Evolutionary conservation across 2,329 filamentous ascomycete species (phyloP).

Genomic region (Talaromyces sp.): DNA sequence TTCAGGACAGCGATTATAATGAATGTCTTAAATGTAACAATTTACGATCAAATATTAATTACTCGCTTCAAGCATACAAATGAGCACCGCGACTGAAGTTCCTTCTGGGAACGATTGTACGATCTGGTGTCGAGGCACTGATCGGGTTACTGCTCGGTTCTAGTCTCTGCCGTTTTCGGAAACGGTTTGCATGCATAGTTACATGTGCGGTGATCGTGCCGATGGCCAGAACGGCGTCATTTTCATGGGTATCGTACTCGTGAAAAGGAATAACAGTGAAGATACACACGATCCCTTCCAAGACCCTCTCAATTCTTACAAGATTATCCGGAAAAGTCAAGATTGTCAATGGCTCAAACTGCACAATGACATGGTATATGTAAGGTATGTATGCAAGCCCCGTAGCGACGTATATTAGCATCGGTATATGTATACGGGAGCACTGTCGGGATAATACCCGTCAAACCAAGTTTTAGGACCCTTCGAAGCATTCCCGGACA

Average conservation of each 20-base stretch:
- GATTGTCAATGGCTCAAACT: too few relatives aligned
- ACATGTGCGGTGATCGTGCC: background rate
- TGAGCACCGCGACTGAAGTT: too few relatives aligned
- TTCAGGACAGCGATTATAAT: constrained; percentile 1
- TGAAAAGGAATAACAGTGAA: background rate
- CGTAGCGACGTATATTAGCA: too few relatives aligned
- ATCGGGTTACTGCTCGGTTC: background rate
- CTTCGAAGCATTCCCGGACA: background rate
- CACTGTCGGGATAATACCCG: background rate
- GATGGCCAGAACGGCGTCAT: background rate
- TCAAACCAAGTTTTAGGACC: background rate
- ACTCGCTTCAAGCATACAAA: too few relatives aligned
- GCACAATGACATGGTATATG: background rate
- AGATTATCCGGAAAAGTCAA: too few relatives aligned
- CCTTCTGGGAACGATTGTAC: too few relatives aligned
- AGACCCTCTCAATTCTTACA: too few relatives aligned
- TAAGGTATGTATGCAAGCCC: too few relatives aligned
- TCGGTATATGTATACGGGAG: background rate
- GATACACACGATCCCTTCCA: background rate
- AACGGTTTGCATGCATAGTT: background rate
- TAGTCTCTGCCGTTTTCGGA: constrained; percentile 1
- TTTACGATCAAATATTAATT: background rate
- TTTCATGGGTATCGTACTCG: background rate
- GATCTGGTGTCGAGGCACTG: background rate
- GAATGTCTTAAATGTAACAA: background rate